These are phyloP conservation scores for Rhizophagus clarus DNA, from an alignment of 192 early-diverging fungal species.

Conservation along the genomic window DNA sequence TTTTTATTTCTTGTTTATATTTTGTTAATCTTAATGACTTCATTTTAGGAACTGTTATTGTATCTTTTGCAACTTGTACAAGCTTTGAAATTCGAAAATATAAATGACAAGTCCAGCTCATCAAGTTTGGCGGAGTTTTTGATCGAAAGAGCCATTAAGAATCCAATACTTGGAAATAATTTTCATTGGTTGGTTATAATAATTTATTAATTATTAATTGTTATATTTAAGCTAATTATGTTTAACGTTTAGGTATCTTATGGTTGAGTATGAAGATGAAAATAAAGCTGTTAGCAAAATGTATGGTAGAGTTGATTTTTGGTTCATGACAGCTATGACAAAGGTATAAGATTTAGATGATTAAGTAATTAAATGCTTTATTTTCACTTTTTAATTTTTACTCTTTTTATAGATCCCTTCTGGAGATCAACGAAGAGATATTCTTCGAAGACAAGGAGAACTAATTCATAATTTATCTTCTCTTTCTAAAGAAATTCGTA, in stretches of 20 bases:
- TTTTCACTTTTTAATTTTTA: not conserved
- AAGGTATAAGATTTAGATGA: slow-evolving; percentile 40
- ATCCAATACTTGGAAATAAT: slow-evolving; percentile 87
- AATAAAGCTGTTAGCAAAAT: slow-evolving; percentile 81
- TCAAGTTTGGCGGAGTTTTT: slow-evolving; percentile 81
- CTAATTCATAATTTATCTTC: slow-evolving; percentile 75
- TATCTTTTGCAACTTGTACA: slow-evolving; percentile 98
- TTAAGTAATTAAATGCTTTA: not conserved
- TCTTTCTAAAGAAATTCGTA: slow-evolving; percentile 74
- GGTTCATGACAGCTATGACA: slow-evolving; percentile 75
- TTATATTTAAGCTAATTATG: not conserved
- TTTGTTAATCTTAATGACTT: slow-evolving; percentile 5
- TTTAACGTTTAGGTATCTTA: slow-evolving; percentile 73
- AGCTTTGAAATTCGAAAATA: slow-evolving; percentile 93
- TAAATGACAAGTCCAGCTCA: slow-evolving; percentile 49
- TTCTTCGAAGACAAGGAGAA: slow-evolving; percentile 81
- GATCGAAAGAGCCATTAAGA: slow-evolving; percentile 83
- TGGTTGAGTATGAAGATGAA: slow-evolving; percentile 95
- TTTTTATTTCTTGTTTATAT: not conserved
- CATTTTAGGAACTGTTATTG: slow-evolving; percentile 78
- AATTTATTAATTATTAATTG: too few species aligned
- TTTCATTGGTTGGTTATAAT: slow-evolving; percentile 78
- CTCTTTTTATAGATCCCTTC: slow-evolving; percentile 8
- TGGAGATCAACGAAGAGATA: slow-evolving; percentile 67
- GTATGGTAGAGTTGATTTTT: slow-evolving; percentile 84